Percentiles rank a stretch among this genome's conserved stretches.
These are phyloP conservation scores for Candida glucosophila DNA, from an alignment of 1,139 yeast species.

Conservation along the genomic window DNA sequence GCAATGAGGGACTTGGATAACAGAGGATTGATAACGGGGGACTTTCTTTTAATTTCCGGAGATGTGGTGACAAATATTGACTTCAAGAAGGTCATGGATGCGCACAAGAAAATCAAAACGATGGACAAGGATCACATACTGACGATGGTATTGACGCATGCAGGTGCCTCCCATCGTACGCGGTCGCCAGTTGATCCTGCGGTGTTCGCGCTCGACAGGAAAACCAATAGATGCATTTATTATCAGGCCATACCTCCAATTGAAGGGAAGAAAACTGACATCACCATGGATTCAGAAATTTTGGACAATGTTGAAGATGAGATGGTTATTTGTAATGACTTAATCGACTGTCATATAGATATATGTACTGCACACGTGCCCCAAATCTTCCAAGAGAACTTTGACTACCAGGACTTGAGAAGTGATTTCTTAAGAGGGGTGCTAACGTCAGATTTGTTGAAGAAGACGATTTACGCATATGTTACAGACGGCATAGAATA, in stretches of 20 bases:
- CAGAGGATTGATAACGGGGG: constrained; percentile 81
- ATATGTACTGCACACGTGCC: constrained; percentile 94
- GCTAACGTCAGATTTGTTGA: constrained; percentile 79
- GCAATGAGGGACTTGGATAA: constrained; percentile 94
- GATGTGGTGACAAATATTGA: constrained; percentile 91
- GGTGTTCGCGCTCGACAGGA: constrained; percentile 69
- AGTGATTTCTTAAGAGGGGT: constrained; percentile 88
- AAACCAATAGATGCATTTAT: constrained; percentile 67
- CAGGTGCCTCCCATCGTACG: constrained; percentile 80
- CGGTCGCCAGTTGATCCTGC: constrained; percentile 77
- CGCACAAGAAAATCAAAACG: constrained; percentile 63
- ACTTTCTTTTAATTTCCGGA: constrained; percentile 83
- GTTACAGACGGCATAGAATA: constrained; percentile 63
- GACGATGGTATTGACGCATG: constrained; percentile 87
- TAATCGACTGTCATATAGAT: constrained; percentile 93
- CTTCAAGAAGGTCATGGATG: constrained; percentile 60
- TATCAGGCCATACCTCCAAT: constrained; percentile 69
- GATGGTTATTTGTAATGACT: constrained; percentile 75
- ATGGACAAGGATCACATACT: constrained; percentile 83
- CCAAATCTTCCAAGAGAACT: constrained; percentile 89
- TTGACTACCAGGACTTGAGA: constrained; percentile 84
- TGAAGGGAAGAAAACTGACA: constrained; percentile 44
- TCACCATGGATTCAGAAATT: constrained; percentile 77
- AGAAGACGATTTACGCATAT: constrained; percentile 85
- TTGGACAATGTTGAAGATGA: constrained; percentile 68